Evolutionary conservation across 225 moss, liverwort and hornwort genomes (phyloP).

Genomic region (Sphagnum tenellum): DNA sequence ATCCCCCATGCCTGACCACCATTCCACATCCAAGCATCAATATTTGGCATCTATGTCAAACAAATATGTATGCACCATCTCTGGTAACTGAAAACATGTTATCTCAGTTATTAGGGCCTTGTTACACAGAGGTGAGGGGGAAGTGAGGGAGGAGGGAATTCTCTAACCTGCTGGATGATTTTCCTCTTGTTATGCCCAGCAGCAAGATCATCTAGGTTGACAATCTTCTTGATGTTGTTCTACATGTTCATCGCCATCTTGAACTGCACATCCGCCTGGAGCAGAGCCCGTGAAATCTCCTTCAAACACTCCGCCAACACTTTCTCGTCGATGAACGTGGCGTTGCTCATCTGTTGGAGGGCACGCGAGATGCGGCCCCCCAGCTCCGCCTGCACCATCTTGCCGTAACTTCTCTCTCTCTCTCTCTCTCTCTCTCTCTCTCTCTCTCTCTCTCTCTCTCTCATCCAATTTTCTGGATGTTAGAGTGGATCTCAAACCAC

Average conservation of each 20-base stretch:
- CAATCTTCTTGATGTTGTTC: slow-evolving; percentile 37
- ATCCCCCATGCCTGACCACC: slow-evolving; percentile 30
- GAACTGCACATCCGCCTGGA: slow-evolving; percentile 43
- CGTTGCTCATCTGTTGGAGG: slow-evolving; percentile 48
- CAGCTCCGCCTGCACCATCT: slow-evolving; percentile 49
- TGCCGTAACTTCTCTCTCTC: too few species aligned
- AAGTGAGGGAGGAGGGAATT: too few species aligned
- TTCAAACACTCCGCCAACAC: slow-evolving; percentile 40
- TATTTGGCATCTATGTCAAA: not conserved
- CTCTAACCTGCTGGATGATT: slow-evolving; percentile 45
- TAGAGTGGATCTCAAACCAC: too few species aligned
- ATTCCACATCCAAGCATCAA: not conserved
- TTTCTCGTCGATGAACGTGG: slow-evolving; percentile 34
- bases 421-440: too few species aligned
- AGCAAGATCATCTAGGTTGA: slow-evolving; percentile 34
- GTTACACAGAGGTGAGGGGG: too few species aligned
- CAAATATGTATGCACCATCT: too few species aligned
- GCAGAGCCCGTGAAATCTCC: slow-evolving; percentile 34
- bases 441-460: too few species aligned
- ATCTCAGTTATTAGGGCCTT: too few species aligned
- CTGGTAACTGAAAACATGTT: too few species aligned
- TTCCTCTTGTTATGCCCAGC: slow-evolving; percentile 42
- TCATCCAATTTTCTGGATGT: too few species aligned
- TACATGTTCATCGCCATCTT: slow-evolving; percentile 44
- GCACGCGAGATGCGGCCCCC: slow-evolving; percentile 40